These are phyloP conservation scores for Trichoderma sp. DNA, from an alignment of 2,329 filamentous ascomycete species.

Conservation along the genomic window DNA sequence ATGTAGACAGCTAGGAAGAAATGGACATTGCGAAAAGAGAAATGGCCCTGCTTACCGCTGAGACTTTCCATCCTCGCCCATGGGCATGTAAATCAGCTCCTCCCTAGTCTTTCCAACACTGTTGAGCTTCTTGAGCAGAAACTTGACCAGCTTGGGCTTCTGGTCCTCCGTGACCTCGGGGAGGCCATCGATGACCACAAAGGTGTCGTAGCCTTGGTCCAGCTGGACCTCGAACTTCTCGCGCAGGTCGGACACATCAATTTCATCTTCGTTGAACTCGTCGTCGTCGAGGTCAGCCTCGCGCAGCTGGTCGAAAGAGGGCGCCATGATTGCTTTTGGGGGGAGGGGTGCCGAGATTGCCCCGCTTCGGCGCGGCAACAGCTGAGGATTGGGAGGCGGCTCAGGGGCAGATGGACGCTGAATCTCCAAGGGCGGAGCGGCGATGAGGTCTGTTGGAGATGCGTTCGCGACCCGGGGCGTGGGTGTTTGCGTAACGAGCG, in stretches of 20 bases:
- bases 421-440: constrained; percentile 13
- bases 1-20: not conserved
- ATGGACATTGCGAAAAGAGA: not conserved
- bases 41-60: constrained; percentile 64
- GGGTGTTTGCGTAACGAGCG: constrained; percentile 20
- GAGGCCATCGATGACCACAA: constrained; percentile 93
- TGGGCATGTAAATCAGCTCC: constrained; percentile 89
- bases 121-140: constrained; percentile 90
- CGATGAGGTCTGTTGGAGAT: not conserved
- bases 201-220: constrained; percentile 93
- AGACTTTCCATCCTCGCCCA: constrained; percentile 83
- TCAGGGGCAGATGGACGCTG: constrained; percentile 8
- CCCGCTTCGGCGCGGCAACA: constrained; percentile 37
- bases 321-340: constrained; percentile 70
- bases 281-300: constrained; percentile 87
- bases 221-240: constrained; percentile 95
- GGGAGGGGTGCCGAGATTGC: constrained; percentile 35
- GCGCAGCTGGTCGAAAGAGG: constrained; percentile 85
- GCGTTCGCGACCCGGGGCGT: constrained; percentile 10
- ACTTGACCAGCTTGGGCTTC: constrained; percentile 93
- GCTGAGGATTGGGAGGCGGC: constrained; percentile 23
- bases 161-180: constrained; percentile 86
- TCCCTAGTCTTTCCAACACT: constrained; percentile 81
- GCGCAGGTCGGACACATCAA: constrained; percentile 91
- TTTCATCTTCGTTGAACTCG: constrained; percentile 86